Base-by-base conservation (phyloP, 148 eudicot genomes). In the Cornus kousa region DNA sequence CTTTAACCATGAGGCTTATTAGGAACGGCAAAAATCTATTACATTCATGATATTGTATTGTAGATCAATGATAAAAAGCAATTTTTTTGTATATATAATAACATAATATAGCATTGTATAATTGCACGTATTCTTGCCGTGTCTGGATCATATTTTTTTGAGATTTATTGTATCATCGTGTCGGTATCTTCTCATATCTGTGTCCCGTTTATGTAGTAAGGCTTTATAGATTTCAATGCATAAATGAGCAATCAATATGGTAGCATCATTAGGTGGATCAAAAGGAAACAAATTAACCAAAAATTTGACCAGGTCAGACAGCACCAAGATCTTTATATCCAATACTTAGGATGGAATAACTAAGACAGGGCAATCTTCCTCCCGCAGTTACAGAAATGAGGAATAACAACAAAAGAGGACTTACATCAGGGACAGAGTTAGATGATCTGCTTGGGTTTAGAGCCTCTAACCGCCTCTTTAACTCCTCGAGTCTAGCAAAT, bases 381-480 rank as follows among this genome's bases (percentile, higher is more conserved):
- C 9, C 32, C 19, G 43, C 17, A 81, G 37, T 24, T 23, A 9
- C 3, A 5, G 14, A 71, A 32, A 50, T 40, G 68, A 50, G 17
- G 77, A 14, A 1, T 43, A 39, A 24, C 76, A 72, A 68, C 31
- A 37, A 32, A 32, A 79, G 80, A 67, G 17, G 70, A 71, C 87
- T 78, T 85, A 93, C 98, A 35, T 77, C 35, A 20, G 82, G 32
- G 22, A 31, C 53, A 23, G 83, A 72, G 17, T 76, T 73, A 46
- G 92, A 89, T 78, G 90, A 81, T 89, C 93, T 86, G 82, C 89
- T 86, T 62, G 99, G 99, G 76, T 95, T 95, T 83, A 95, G 68
- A 88, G 97, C 94, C 80, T 91, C 97, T 66, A 95, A 72, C 74
- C 97, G 89, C 77, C 95, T 88, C 85, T 95, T 93, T 78, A 95